A percentile compares a stretch with the other conserved stretches of the same genome.
phyloP scores from a whole-genome alignment of 2,329 filamentous ascomycete species.

The Colletotrichum chlorophyti region DNA sequence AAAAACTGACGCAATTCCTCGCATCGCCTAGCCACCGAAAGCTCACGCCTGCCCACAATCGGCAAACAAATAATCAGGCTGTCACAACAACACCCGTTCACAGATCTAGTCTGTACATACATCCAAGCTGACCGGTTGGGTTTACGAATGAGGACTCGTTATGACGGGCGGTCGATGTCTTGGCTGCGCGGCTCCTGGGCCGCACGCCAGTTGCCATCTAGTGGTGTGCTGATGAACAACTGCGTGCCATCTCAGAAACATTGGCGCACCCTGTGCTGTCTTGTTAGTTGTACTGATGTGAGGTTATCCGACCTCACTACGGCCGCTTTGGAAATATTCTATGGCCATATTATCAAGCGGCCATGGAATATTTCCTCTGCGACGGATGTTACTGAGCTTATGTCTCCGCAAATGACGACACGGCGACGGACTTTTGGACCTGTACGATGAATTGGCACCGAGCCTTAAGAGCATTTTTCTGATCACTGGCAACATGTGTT shows the following conservation, averaged over 20 bases:
- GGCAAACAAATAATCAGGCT: not conserved
- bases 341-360: too few relatives aligned
- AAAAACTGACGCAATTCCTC: not conserved
- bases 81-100: not conserved
- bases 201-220: conserved; percentile 25
- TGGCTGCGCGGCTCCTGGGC: conserved; percentile 9
- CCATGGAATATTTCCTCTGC: too few relatives aligned
- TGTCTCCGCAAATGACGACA: conserved; percentile 19
- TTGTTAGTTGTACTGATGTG: conserved; percentile 3
- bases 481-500: too few relatives aligned
- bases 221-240: conserved; percentile 13
- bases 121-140: not conserved
- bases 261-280: conserved; percentile 3
- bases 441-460: not conserved
- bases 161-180: conserved; percentile 1
- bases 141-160: not conserved
- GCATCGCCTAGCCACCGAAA: not conserved
- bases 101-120: not conserved
- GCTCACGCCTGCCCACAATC: not conserved
- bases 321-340: not conserved
- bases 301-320: not conserved
- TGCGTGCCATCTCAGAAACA: conserved; percentile 15
- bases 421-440: not conserved
- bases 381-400: conserved; percentile 4
- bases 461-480: too few relatives aligned